Evolutionary conservation across 2,329 filamentous ascomycete genomes (phyloP).

Genomic region (Fusarium tricinctum): DNA sequence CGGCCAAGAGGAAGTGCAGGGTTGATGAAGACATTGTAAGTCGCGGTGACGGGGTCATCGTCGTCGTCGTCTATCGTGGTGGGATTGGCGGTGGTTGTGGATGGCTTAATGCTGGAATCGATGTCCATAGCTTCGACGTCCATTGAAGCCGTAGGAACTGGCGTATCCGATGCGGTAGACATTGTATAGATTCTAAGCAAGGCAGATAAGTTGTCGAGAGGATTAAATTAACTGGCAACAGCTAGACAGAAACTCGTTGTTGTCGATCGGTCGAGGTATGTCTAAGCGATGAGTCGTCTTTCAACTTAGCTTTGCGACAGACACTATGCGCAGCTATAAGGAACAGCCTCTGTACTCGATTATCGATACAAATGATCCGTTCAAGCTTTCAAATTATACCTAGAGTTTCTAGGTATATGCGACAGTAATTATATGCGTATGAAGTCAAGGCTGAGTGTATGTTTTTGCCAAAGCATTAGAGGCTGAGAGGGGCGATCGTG

Average conservation of each 20-base stretch:
- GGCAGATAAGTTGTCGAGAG: fast-evolving
- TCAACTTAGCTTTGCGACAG: conserved; percentile 32
- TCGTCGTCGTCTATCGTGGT: conserved; percentile 41
- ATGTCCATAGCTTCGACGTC: conserved; percentile 43
- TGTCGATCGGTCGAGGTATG: not conserved
- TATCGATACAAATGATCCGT: too few species aligned
- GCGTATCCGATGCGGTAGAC: conserved; percentile 26
- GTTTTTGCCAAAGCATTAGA: not conserved
- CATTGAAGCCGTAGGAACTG: conserved; percentile 37
- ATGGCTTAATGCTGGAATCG: conserved; percentile 35
- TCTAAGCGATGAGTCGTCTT: conserved; percentile 7
- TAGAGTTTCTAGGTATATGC: not conserved
- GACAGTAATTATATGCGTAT: not conserved
- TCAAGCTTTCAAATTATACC: not conserved
- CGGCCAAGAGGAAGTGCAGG: conserved; percentile 73
- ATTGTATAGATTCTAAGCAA: conserved; percentile 3
- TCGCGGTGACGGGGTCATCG: conserved; percentile 78
- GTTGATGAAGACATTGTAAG: conserved; percentile 90
- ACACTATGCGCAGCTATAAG: conserved; percentile 4
- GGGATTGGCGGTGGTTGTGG: conserved; percentile 10
- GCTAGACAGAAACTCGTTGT: not conserved
- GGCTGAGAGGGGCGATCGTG: conserved; percentile 26
- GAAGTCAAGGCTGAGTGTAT: not conserved
- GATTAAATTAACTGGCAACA: not conserved
- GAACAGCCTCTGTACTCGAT: not conserved